Conservation (phyloP, 257 asterid genomes). For the Cinchona pubescens region DNA sequence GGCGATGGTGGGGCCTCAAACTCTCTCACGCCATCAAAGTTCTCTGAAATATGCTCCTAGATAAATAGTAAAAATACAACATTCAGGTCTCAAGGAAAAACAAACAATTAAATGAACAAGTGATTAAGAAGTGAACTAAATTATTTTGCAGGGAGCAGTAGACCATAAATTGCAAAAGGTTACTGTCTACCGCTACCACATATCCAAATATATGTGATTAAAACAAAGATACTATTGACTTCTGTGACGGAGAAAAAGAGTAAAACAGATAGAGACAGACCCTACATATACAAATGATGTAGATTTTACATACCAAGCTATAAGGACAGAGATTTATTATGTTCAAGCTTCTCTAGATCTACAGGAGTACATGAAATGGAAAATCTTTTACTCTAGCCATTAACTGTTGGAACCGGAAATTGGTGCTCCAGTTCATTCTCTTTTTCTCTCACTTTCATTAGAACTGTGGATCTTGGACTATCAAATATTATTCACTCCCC, state of each 20-base stretch:
- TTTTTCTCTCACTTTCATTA: neutral
- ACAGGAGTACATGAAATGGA: neutral
- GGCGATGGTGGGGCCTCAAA: constrained; percentile 92
- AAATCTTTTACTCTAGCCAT: too few relatives aligned
- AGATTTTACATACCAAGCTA: too few relatives aligned
- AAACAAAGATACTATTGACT: too few relatives aligned
- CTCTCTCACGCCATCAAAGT: constrained; percentile 69
- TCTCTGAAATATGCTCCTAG: constrained; percentile 74
- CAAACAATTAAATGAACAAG: neutral
- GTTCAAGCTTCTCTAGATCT: neutral
- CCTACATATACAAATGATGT: too few relatives aligned
- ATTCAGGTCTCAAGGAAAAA: neutral
- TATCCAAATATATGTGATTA: too few relatives aligned
- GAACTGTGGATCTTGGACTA: neutral
- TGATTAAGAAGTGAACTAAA: neutral
- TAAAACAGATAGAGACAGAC: too few relatives aligned
- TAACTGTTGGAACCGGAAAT: neutral
- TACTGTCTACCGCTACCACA: too few relatives aligned
- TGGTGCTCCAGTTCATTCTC: too few relatives aligned
- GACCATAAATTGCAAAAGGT: neutral
- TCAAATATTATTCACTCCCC: neutral
- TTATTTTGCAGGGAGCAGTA: neutral
- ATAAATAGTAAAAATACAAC: constrained; percentile 10
- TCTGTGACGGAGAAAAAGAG: neutral
- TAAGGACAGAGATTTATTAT: neutral